Conservation (phyloP, 768 basidiomycete genomes). For the Auriscalpium vulgare region DNA sequence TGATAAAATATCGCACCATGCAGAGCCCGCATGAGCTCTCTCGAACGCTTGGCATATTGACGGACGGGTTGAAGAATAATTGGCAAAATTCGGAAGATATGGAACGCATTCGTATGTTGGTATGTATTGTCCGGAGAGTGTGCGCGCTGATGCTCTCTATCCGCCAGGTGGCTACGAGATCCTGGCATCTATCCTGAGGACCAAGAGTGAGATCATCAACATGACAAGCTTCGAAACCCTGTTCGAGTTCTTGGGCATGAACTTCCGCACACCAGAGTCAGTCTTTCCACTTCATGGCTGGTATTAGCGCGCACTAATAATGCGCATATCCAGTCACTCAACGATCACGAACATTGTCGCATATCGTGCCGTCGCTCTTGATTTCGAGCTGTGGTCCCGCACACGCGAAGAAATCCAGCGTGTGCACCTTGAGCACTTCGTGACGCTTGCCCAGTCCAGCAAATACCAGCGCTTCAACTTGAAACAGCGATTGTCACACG, state of each 20-base stretch:
- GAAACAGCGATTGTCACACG: constrained; percentile 62
- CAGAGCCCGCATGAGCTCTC: constrained; percentile 76
- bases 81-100: constrained; percentile 96
- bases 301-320: background rate
- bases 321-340: constrained; percentile 46
- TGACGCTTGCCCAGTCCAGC: constrained; percentile 63
- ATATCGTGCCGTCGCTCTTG: constrained; percentile 77
- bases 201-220: constrained; percentile 69
- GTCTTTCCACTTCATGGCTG: constrained; percentile 18
- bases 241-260: constrained; percentile 81
- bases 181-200: constrained; percentile 61
- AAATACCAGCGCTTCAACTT: constrained; percentile 73
- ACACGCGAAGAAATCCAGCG: constrained; percentile 67
- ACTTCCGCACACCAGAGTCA: constrained; percentile 75
- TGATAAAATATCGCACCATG: background rate
- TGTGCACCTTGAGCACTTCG: constrained; percentile 76
- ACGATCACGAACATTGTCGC: constrained; percentile 77
- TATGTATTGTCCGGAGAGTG: background rate
- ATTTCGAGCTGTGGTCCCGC: constrained; percentile 84
- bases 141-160: too few species aligned
- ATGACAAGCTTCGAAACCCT: constrained; percentile 74
- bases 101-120: constrained; percentile 72
- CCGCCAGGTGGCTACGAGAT: constrained; percentile 79
- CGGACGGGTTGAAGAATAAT: constrained; percentile 70
- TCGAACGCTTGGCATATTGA: constrained; percentile 59